These are phyloP conservation scores for Daldinia sp. DNA, from an alignment of 2,329 filamentous ascomycete species.

Conservation along the genomic window DNA sequence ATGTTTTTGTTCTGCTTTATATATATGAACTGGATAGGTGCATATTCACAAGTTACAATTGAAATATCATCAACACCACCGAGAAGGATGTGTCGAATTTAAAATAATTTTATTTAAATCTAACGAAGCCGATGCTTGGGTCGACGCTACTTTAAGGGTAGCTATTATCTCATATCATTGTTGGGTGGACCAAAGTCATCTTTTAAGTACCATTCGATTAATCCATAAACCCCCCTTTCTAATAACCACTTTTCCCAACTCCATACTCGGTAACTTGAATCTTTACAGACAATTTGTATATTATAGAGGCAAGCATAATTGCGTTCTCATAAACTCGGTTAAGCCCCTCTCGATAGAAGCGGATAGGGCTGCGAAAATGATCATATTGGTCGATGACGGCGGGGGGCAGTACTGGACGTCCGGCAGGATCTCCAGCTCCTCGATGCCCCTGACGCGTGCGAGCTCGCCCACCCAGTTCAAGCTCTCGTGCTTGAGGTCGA, in stretches of 20 bases:
- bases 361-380: constrained; percentile 70
- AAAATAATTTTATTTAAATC: background rate
- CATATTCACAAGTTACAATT: background rate
- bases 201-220: background rate
- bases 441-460: constrained; percentile 61
- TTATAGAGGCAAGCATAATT: constrained; percentile 48
- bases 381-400: constrained; percentile 65
- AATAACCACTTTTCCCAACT: background rate
- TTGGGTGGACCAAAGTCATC: background rate
- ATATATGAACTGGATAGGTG: background rate
- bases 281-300: background rate
- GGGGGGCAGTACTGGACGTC: constrained; percentile 66
- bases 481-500: constrained; percentile 59
- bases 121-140: no score
- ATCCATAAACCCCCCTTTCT: background rate
- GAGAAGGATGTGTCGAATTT: background rate
- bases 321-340: constrained; percentile 61
- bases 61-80: background rate
- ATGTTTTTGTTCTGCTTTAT: background rate
- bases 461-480: constrained; percentile 71
- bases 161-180: background rate
- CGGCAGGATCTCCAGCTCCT: constrained; percentile 64
- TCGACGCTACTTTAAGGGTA: background rate
- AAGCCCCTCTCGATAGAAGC: constrained; percentile 69
- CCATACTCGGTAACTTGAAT: background rate